These are phyloP conservation scores for Camelina sativa DNA, from an alignment of 345 rosid species.

Conservation along the genomic window DNA sequence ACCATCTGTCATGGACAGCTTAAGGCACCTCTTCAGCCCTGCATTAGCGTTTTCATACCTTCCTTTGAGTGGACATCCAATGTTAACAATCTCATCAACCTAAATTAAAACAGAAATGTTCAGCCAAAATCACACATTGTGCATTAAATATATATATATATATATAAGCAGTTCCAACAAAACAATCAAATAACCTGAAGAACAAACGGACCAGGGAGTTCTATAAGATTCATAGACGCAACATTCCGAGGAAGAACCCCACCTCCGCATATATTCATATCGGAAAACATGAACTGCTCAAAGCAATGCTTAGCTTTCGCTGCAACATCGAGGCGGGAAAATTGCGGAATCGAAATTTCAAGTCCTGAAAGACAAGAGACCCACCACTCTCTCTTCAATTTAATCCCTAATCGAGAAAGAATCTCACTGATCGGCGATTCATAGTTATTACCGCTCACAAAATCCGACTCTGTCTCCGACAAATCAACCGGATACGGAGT, in stretches of 20 bases:
- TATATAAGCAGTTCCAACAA: background rate
- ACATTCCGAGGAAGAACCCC: slow-evolving; percentile 80
- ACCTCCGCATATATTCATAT: slow-evolving; percentile 76
- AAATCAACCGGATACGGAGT: slow-evolving; percentile 28
- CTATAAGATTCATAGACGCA: slow-evolving; percentile 66
- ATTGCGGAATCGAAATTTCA: slow-evolving; percentile 51
- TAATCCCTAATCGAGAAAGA: slow-evolving; percentile 64
- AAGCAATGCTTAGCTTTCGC: slow-evolving; percentile 83
- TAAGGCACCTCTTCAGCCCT: slow-evolving; percentile 91
- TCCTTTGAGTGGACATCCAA: slow-evolving; percentile 72
- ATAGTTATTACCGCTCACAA: slow-evolving; percentile 25
- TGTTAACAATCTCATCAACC: slow-evolving; percentile 96
- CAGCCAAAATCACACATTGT: slow-evolving; percentile 16
- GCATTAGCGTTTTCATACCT: slow-evolving; percentile 69
- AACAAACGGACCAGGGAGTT: slow-evolving; percentile 85
- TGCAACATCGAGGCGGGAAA: slow-evolving; percentile 49
- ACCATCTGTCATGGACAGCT: slow-evolving; percentile 92
- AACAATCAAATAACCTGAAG: slow-evolving; percentile 62
- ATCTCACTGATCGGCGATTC: slow-evolving; percentile 54
- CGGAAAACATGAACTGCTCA: slow-evolving; percentile 73
- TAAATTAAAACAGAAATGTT: slow-evolving; percentile 38
- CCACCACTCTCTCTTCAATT: slow-evolving; percentile 72
- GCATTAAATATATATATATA: no score
- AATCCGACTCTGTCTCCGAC: slow-evolving; percentile 4
- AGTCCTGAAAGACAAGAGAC: slow-evolving; percentile 59